Evolutionary conservation across 305 asterid genomes (phyloP).

Genomic region (Fraxinus velutina): DNA sequence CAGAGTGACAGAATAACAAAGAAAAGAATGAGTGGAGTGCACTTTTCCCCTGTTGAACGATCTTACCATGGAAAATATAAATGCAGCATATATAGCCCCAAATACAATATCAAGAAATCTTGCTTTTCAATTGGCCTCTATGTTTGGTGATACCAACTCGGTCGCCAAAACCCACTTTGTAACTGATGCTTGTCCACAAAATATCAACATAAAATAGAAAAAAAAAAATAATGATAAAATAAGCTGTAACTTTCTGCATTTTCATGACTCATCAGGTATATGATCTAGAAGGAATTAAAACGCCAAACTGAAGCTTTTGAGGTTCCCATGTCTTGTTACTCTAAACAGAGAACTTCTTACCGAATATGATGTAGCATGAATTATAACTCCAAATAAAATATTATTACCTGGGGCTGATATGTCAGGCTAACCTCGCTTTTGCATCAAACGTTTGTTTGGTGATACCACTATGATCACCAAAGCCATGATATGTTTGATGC

Average conservation of each 20-base stretch:
- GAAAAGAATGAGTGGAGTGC: slow-evolving; percentile 35
- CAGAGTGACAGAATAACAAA: slow-evolving; percentile 34
- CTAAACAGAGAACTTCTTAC: not conserved
- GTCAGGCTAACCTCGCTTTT: slow-evolving; percentile 58
- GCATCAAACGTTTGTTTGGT: slow-evolving; percentile 55
- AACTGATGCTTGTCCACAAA: slow-evolving; percentile 12
- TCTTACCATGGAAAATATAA: slow-evolving; percentile 8
- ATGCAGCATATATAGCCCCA: not conserved
- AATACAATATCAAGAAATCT: not conserved
- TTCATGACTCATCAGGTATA: not conserved
- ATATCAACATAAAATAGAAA: not conserved
- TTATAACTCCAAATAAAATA: slow-evolving; percentile 68
- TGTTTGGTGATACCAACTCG: not conserved
- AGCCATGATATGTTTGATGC: slow-evolving; percentile 47
- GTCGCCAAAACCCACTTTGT: not conserved
- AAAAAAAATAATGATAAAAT: not conserved
- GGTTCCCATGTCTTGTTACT: not conserved
- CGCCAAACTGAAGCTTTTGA: not conserved
- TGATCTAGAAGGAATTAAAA: not conserved
- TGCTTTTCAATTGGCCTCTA: not conserved
- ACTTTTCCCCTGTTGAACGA: slow-evolving; percentile 2
- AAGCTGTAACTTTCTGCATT: slow-evolving; percentile 11
- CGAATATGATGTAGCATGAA: slow-evolving; percentile 50
- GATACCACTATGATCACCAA: slow-evolving; percentile 56
- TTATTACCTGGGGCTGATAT: slow-evolving; percentile 9